Evolutionary conservation across 495 filamentous ascomycete species (phyloP).

Genomic region (Talaromyces proteolyticus): DNA sequence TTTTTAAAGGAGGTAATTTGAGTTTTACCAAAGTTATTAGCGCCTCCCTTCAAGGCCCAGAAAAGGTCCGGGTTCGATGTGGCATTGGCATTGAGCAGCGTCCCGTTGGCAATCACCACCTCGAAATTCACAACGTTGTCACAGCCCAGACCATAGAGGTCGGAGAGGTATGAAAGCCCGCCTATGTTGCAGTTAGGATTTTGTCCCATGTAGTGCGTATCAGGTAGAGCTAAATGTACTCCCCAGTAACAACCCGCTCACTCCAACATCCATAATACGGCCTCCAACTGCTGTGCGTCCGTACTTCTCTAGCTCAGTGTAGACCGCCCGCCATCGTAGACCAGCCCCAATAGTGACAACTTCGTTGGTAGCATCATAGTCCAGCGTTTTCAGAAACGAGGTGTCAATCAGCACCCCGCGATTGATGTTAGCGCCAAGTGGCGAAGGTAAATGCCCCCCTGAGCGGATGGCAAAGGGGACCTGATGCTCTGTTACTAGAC

Average conservation of each 20-base stretch:
- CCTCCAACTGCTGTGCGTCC: slow-evolving; percentile 42
- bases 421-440: slow-evolving; percentile 46
- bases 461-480: slow-evolving; percentile 15
- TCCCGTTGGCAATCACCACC: too few species aligned
- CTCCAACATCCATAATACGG: slow-evolving; percentile 42
- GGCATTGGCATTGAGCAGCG: too few species aligned
- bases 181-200: slow-evolving; percentile 8
- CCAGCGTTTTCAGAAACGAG: background rate
- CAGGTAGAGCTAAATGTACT: slow-evolving; percentile 9
- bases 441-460: slow-evolving; percentile 40
- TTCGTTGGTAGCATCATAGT: slow-evolving; percentile 6
- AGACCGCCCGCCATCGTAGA: slow-evolving; percentile 42
- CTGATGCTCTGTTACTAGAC: background rate
- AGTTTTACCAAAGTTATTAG: too few species aligned
- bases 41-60: too few species aligned
- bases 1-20: too few species aligned
- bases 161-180: slow-evolving; percentile 31
- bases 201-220: background rate
- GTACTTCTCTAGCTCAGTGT: slow-evolving; percentile 31
- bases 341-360: slow-evolving; percentile 38
- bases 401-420: slow-evolving; percentile 48
- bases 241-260: slow-evolving; percentile 41
- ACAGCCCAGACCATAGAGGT: slow-evolving; percentile 30
- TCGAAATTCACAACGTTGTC: slow-evolving; percentile 39
- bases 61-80: too few species aligned